Evolutionary conservation across 2,329 filamentous ascomycete species (phyloP), one percentile per base, ranked within the genome.

Genomic region (Colletotrichum sidae): DNA sequence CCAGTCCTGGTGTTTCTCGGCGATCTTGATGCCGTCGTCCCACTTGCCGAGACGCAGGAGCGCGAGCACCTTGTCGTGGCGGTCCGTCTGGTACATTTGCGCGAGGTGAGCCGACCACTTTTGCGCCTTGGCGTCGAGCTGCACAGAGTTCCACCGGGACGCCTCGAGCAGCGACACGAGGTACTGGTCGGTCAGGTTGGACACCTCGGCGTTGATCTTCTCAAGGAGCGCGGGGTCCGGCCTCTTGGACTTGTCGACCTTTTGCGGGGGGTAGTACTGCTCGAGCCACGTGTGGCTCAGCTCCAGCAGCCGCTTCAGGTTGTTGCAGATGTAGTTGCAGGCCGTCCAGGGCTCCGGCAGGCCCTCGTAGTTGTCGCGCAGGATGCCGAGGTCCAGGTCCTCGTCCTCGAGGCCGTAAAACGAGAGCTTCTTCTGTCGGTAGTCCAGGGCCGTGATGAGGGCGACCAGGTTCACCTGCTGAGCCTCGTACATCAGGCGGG

Each of bases 291-390:
- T 81, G 34, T 84, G 80, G 44, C 83, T 83, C 15, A 90, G 81
- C 68, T 89, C 85, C 33, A 87, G 79, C 13, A 90, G 81, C 15
- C 87, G 86, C 72, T 87, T 86, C 11, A 83, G 72, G 67, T 89
- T 90, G 74, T 89, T 89, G 55, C 88, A 85, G 60, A 89, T 81
- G 68, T 84, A 87, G 47, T 80, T 77, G 69, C 86, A 88, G 13
- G 92, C 94, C 0, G 94, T 97, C 96, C 96, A 99, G 49, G 94
- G 92, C 65, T 92, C 89, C 0, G 91, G 87, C 8, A 97, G 83
- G 10, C 84, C 87, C 17, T 89, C 84, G 72, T 93, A 94, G 49
- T 87, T 86, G 13, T 84, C 80, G 2, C 81, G 79, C 9, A 92
- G 77, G 33, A 93, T 86, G 7, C 90, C 90, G 69, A 90, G 81